A percentile compares a stretch with the other conserved stretches of the same genome.
These are phyloP conservation scores for Penicillium ucsense DNA, from an alignment of 495 filamentous ascomycete genomes.

Conservation along the genomic window DNA sequence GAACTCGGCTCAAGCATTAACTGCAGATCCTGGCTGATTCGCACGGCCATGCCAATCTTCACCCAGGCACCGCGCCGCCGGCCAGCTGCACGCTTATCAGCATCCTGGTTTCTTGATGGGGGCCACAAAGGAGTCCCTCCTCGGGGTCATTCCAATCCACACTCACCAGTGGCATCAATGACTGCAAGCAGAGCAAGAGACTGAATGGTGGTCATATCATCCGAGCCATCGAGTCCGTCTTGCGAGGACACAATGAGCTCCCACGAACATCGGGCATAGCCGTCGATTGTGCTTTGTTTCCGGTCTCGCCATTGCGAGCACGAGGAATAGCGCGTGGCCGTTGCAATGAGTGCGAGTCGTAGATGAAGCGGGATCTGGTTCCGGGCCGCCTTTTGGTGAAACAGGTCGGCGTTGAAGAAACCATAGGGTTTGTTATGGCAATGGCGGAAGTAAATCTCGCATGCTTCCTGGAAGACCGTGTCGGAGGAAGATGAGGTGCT, in stretches of 20 bases:
- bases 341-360: conserved; percentile 20
- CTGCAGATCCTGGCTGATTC: conserved; percentile 20
- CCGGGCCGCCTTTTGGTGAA: conserved; percentile 8
- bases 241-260: conserved; percentile 12
- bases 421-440: conserved; percentile 25
- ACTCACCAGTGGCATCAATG: conserved; percentile 22
- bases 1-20: conserved; percentile 20
- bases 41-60: conserved; percentile 24
- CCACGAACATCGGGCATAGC: conserved; percentile 22
- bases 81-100: conserved; percentile 12
- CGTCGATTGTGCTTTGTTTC: conserved; percentile 12
- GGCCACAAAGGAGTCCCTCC: too few relatives aligned
- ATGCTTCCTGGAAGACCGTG: conserved; percentile 16
- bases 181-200: conserved; percentile 19
- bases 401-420: conserved; percentile 18
- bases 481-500: conserved; percentile 6
- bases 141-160: not conserved
- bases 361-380: conserved; percentile 14
- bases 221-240: conserved; percentile 6
- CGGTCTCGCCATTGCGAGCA: conserved; percentile 13
- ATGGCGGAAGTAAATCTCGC: conserved; percentile 18
- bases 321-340: conserved; percentile 16
- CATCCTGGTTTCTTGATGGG: not conserved
- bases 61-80: conserved; percentile 18
- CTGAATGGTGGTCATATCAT: conserved; percentile 18